A percentile compares a stretch with the other conserved stretches of the same genome.
These are phyloP conservation scores for Tremellales sp. DNA, from an alignment of 1,284 basidiomycete genomes.

Conservation along the genomic window DNA sequence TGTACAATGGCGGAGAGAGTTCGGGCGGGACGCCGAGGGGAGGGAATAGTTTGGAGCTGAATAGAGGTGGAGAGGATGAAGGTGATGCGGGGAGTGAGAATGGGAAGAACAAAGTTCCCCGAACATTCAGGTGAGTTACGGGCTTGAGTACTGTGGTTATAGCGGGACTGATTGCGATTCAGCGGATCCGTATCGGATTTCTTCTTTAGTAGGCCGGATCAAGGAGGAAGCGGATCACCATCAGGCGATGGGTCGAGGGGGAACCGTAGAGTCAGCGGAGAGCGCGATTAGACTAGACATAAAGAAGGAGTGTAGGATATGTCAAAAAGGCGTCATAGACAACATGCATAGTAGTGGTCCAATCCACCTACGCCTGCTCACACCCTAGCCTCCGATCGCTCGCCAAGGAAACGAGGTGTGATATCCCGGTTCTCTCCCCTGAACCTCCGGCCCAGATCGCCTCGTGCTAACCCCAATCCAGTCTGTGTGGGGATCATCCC, in stretches of 20 bases:
- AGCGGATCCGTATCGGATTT: constrained; percentile 30
- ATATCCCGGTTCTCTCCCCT: neutral
- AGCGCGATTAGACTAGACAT: neutral
- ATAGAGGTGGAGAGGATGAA: constrained; percentile 26
- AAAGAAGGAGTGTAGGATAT: neutral
- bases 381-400: neutral
- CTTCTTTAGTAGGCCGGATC: constrained; percentile 26
- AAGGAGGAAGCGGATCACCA: neutral
- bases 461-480: constrained; percentile 44
- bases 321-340: neutral
- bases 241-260: neutral
- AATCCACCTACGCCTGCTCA: neutral
- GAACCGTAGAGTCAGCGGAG: neutral
- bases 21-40: constrained; percentile 26
- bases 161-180: too few species aligned
- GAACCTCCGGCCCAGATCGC: constrained; percentile 25
- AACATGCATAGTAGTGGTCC: neutral
- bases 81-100: constrained; percentile 44
- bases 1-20: constrained; percentile 27
- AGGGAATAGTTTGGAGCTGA: constrained; percentile 26
- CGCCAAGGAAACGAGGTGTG: neutral
- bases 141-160: too few species aligned
- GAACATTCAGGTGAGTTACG: constrained; percentile 47
- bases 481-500: constrained; percentile 36
- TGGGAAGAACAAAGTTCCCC: constrained; percentile 43